phyloP scores from a whole-genome alignment of 805 yeast species.

The Suhomyces sp. region DNA sequence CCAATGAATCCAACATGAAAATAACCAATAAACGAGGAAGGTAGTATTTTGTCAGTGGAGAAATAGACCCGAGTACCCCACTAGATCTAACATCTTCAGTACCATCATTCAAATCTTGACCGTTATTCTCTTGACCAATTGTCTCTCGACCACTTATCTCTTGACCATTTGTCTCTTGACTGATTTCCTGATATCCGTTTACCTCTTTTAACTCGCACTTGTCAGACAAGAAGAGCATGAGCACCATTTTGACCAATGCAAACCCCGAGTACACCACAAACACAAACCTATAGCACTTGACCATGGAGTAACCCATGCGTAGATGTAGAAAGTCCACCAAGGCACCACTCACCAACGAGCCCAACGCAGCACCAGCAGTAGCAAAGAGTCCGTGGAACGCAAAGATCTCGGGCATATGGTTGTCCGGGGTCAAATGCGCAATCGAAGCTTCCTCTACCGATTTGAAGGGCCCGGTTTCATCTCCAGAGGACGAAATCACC shows the following conservation, averaged over 20 bases:
- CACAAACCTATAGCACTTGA: conserved; percentile 50
- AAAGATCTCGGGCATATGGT: conserved; percentile 66
- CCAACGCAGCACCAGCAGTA: conserved; percentile 71
- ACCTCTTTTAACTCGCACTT: conserved; percentile 51
- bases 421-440: conserved; percentile 70
- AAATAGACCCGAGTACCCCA: conserved; percentile 17
- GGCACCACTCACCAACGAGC: conserved; percentile 63
- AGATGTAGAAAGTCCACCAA: conserved; percentile 47
- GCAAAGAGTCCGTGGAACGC: conserved; percentile 72
- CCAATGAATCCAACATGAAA: conserved; percentile 84
- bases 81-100: conserved; percentile 13
- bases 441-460: conserved; percentile 80
- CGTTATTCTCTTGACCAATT: not conserved
- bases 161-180: not conserved
- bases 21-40: conserved; percentile 51
- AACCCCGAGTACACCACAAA: conserved; percentile 56
- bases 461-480: conserved; percentile 88
- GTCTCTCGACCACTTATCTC: not conserved
- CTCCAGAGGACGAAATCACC: conserved; percentile 85
- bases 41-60: conserved; percentile 42
- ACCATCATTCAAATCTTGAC: not conserved
- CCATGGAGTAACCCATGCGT: conserved; percentile 28
- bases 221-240: conserved; percentile 50
- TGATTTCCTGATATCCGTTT: not conserved
- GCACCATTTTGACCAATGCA: conserved; percentile 50